Evolutionary conservation across 495 filamentous ascomycete species (phyloP), one percentile per base, ranked within the genome.

Genomic region (Glarea lozoyensis): DNA sequence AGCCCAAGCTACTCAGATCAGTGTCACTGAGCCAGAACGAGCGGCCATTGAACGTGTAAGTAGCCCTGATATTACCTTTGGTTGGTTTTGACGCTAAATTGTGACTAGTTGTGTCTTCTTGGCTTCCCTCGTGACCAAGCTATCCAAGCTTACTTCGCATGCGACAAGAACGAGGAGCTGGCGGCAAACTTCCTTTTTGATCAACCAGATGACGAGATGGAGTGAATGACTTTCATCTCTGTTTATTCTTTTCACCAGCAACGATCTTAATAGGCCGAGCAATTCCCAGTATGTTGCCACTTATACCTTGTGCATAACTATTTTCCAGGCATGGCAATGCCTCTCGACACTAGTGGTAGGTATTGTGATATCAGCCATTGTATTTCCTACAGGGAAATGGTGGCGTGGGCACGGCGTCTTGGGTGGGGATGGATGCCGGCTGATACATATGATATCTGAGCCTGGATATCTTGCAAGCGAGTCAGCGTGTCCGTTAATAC

Each of bases 131-230:
- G 89, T 21, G 90, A 97, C 54, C 75, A 83, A 51, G 93, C 90
- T 32, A 94, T 98, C 58, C 92, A 98, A 68, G 92, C 92, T 10
- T 98, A 97, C 67, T 97, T 98, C 60, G 92, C 92, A 5, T 98
- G 92, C 61, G 92, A 98, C 64, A 98, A 97, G 73, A 96, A 98
- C 61, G 92, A 98, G 63, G 92, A 98, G 60, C 69, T 97, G 25
- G 89, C 92, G 2, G 92, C 92, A 22, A 98, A 98, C 59, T 96
- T 96, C 65, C 70, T 98, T 40, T 98, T 98, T 57, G 92, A 98
- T 51, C 87, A 96, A 60, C 88, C 89, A 1, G 87, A 92, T 45
- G 92, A 97, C 21, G 82, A 83, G 24, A n/a, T n/a, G n/a, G 84
- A 88, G 12, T 42, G 42, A 48, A 41, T 44, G 23, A 45, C 17